phyloP scores from a whole-genome alignment of 2,329 filamentous ascomycete genomes.

The Phyllosticta citribraziliensis region DNA sequence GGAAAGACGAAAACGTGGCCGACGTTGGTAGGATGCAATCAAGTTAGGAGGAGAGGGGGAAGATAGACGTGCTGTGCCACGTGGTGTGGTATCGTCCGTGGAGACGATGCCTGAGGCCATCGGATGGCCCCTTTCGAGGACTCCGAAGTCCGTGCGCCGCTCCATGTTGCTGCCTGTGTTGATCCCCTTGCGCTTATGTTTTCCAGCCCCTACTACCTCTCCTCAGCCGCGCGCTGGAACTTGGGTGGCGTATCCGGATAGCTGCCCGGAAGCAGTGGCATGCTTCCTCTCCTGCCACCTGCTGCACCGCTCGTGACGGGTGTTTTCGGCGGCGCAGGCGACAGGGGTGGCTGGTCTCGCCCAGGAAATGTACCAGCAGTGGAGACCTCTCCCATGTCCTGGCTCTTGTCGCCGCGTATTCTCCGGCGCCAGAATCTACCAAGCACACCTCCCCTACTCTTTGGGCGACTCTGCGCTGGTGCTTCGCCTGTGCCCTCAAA shows the following conservation, averaged over 20 bases:
- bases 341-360: neutral
- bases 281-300: conserved; percentile 5
- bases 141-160: neutral
- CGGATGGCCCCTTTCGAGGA: neutral
- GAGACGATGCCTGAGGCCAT: neutral
- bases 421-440: conserved; percentile 6
- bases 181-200: neutral
- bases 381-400: neutral
- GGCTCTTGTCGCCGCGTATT: conserved; percentile 4
- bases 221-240: neutral
- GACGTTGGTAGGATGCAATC: neutral
- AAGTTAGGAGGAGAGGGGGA: neutral
- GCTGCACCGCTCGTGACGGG: neutral
- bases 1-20: neutral
- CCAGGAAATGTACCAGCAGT: neutral
- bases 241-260: conserved; percentile 6
- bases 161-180: neutral
- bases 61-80: neutral
- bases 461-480: neutral
- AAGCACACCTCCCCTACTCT: conserved; percentile 5
- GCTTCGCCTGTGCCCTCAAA: conserved; percentile 4
- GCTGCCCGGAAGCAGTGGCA: conserved; percentile 5
- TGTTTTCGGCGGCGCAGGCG: conserved; percentile 7
- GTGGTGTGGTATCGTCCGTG: neutral
- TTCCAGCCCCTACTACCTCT: conserved; percentile 1